These are phyloP conservation scores for Mycena vulgaris DNA, from an alignment of 768 basidiomycete species.

Conservation along the genomic window DNA sequence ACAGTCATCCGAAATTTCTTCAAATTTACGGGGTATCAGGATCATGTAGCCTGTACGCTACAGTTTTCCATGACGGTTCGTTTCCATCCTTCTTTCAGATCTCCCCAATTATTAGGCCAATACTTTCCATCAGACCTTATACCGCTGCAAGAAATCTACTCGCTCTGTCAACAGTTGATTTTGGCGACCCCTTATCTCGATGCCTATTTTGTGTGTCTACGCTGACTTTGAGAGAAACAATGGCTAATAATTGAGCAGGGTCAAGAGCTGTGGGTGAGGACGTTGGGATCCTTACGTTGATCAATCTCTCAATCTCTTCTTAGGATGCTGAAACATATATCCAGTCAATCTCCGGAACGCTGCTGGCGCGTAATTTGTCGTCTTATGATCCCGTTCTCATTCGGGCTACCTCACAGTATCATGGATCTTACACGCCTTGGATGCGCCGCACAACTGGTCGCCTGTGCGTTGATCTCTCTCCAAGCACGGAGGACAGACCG, in stretches of 20 bases:
- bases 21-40: conserved; percentile 4
- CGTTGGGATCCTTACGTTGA: too few species aligned
- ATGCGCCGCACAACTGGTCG: conserved; percentile 14
- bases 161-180: not conserved
- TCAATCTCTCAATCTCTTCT: too few species aligned
- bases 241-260: not conserved
- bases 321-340: too few species aligned
- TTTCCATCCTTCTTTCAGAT: too few species aligned
- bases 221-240: too few species aligned
- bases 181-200: conserved; percentile 19
- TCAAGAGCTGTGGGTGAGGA: not conserved
- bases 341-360: too few species aligned
- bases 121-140: too few species aligned
- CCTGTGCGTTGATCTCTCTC: conserved; percentile 22
- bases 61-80: too few species aligned
- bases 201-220: conserved; percentile 5
- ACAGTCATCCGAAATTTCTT: conserved; percentile 6
- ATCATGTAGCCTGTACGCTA: too few species aligned
- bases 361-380: too few species aligned
- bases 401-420: not conserved
- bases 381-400: not conserved
- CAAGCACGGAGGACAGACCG: not conserved
- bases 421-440: conserved; percentile 20
- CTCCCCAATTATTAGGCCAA: too few species aligned
- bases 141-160: too few species aligned